These are phyloP conservation scores for Torulaspora pretoriensis DNA, from an alignment of 1,139 yeast genomes.

Conservation along the genomic window DNA sequence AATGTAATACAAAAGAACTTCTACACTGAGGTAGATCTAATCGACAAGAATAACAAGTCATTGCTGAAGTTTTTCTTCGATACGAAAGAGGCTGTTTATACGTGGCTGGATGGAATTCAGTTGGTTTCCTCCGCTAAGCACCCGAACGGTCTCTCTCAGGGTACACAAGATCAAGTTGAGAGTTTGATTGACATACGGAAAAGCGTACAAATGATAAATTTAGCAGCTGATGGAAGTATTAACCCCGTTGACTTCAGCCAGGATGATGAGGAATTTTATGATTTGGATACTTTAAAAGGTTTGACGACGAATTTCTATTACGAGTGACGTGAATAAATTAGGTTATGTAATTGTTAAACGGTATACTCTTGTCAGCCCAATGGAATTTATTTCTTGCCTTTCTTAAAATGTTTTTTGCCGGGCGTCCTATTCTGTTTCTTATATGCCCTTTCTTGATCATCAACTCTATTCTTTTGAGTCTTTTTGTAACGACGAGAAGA, in stretches of 20 bases:
- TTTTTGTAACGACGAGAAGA: constrained; percentile 56
- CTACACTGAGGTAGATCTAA: constrained; percentile 51
- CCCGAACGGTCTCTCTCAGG: constrained; percentile 45
- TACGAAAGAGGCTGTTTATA: constrained; percentile 62
- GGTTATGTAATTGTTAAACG: background rate
- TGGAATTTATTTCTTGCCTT: constrained; percentile 17
- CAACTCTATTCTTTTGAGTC: constrained; percentile 59
- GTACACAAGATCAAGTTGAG: constrained; percentile 56
- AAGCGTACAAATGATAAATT: constrained; percentile 59
- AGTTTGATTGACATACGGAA: constrained; percentile 56
- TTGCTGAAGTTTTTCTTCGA: constrained; percentile 63
- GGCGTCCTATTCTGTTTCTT: constrained; percentile 36
- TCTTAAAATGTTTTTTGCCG: constrained; percentile 30
- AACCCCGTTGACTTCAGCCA: constrained; percentile 30
- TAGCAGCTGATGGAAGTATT: constrained; percentile 38
- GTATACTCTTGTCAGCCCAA: background rate
- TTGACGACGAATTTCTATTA: constrained; percentile 46
- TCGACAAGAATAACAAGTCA: constrained; percentile 42
- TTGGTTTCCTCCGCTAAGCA: constrained; percentile 42
- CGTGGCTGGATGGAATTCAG: constrained; percentile 79
- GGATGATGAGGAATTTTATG: constrained; percentile 43
- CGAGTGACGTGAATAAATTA: constrained; percentile 17
- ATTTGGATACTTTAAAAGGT: constrained; percentile 42
- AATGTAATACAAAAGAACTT: constrained; percentile 52
- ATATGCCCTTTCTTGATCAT: constrained; percentile 44